Conservation (phyloP, 1,284 basidiomycete genomes). For the Cryptococcus sp. region DNA sequence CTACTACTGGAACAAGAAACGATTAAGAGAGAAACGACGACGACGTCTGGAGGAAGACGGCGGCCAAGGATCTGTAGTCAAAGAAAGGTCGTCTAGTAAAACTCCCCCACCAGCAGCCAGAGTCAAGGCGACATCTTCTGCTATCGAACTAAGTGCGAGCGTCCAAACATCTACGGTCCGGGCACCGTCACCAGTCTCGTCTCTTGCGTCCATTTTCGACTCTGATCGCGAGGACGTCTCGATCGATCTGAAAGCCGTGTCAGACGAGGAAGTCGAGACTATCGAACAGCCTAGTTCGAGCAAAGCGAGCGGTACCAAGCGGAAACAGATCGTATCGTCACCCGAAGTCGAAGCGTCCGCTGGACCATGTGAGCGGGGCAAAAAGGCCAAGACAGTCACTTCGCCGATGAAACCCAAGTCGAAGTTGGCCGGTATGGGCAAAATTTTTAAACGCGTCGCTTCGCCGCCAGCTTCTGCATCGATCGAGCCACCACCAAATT, state of each 20-base stretch:
- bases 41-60: neutral
- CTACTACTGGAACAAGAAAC: conserved; percentile 28
- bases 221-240: conserved; percentile 16
- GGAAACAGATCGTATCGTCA: neutral
- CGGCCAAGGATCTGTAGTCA: neutral
- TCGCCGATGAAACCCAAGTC: neutral
- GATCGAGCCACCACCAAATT: neutral
- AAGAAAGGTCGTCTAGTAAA: no score
- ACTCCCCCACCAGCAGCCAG: neutral
- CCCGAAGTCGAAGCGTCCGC: neutral
- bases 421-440: conserved; percentile 13
- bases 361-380: neutral
- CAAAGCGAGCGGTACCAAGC: conserved; percentile 1
- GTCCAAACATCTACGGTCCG: neutral
- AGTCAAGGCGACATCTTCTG: neutral
- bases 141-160: neutral
- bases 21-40: conserved; percentile 7
- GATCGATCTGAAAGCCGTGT: conserved; percentile 3
- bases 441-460: conserved; percentile 13
- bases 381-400: conserved; percentile 3
- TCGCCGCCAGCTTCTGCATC: conserved; percentile 1
- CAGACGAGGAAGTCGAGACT: conserved; percentile 5
- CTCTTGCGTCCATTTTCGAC: conserved; percentile 7
- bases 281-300: neutral
- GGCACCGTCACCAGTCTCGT: conserved; percentile 10